phyloP scores from a whole-genome alignment of 2,329 filamentous ascomycete species.

The Colletotrichum graminicola region DNA sequence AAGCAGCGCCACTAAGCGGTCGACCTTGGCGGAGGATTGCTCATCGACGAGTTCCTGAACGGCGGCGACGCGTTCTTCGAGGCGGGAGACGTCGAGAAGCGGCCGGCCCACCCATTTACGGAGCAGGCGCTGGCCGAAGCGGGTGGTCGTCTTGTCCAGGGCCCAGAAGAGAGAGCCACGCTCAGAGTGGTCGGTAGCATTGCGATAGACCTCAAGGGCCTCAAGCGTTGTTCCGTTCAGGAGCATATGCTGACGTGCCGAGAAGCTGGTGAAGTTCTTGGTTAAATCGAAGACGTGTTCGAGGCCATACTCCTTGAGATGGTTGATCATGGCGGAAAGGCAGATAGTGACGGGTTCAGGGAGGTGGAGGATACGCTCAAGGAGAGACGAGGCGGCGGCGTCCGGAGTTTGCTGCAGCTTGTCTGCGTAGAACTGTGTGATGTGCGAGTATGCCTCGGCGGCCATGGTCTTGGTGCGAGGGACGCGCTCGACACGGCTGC shows the following conservation, averaged over 20 bases:
- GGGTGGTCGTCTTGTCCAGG: slow-evolving; percentile 89
- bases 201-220: slow-evolving; percentile 95
- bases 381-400: slow-evolving; percentile 67
- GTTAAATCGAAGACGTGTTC: slow-evolving; percentile 97
- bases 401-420: slow-evolving; percentile 73
- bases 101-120: slow-evolving; percentile 96
- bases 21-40: slow-evolving; percentile 74
- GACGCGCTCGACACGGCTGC: slow-evolving; percentile 85
- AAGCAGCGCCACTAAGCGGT: slow-evolving; percentile 80
- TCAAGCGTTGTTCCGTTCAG: slow-evolving; percentile 95
- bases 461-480: slow-evolving; percentile 83
- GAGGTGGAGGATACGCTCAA: slow-evolving; percentile 88
- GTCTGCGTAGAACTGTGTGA: slow-evolving; percentile 91
- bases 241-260: slow-evolving; percentile 93
- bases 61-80: slow-evolving; percentile 84
- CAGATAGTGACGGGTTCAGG: slow-evolving; percentile 91
- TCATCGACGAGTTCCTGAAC: slow-evolving; percentile 87
- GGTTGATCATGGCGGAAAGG: slow-evolving; percentile 94
- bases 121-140: slow-evolving; percentile 87
- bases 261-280: slow-evolving; percentile 97
- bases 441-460: slow-evolving; percentile 87
- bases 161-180: slow-evolving; percentile 97
- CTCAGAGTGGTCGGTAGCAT: slow-evolving; percentile 86
- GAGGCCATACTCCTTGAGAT: slow-evolving; percentile 90
- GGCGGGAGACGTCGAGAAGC: slow-evolving; percentile 77